Base-by-base conservation (phyloP, 768 basidiomycete species). In the Ramaria rubella region DNA sequence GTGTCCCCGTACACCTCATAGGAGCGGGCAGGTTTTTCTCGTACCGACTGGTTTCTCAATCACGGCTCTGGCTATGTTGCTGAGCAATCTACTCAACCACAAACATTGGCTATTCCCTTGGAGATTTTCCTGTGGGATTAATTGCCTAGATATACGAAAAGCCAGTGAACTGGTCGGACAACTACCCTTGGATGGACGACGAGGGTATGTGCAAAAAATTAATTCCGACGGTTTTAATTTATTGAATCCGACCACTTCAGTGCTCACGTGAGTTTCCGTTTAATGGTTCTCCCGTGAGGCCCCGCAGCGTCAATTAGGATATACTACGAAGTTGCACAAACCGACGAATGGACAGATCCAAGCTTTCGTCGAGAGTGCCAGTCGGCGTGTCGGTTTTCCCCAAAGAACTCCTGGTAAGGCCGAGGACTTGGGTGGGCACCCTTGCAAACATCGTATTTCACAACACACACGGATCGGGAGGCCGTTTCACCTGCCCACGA, bases 401-500 rank as follows among this genome's bases (percentile, higher is more conserved):
- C 1, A 74, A 73, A 43, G 82, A 83, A 46, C 2, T 79, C 0
- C 26, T 63, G 2, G 19, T 34, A 11, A 11, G n/a, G 4, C 56
- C 56, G 5, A 27, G 30, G 24, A 12, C 27, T 5, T 83, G 81
- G 80, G 24, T 70, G 59, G 61, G 69, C 30, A 60, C 65, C 52
- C 14, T 67, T 48, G 59, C 75, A 60, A 69, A 67, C 60, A 52
- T 78, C 21, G 77, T 83, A 4, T 81, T 79, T 51, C 72, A 77
- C 59, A 67, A 72, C 3, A 68, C 73, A 15, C 82, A 84, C 50
- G 68, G 69, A 1, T 63, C 63, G 5, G 82, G 83, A 4, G 82
- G 83, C 1, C 83, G 84, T 64, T 84, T 85, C 62, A 78, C 81
- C n/a, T 9, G 75, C 82, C 0, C 63, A 75, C 58, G 82, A 84